phyloP scores from a whole-genome alignment of 768 basidiomycete genomes.

The Roridomyces roridus region DNA sequence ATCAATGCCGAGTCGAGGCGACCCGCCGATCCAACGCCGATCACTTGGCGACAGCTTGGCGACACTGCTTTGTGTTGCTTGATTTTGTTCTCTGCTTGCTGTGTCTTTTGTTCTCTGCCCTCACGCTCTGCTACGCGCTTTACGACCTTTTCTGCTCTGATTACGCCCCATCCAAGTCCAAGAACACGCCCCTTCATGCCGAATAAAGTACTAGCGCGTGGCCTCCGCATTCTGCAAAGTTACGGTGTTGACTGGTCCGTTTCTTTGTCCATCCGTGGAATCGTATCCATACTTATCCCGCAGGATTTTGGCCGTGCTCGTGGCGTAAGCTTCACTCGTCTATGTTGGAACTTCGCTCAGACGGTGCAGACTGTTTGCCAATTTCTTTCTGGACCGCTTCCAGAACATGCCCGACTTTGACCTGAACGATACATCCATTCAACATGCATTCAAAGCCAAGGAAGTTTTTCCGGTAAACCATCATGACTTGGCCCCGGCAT shows the following conservation, averaged over 20 bases:
- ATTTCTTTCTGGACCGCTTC: slow-evolving; percentile 29
- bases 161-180: neutral
- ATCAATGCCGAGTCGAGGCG: too few relatives aligned
- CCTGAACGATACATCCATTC: slow-evolving; percentile 29
- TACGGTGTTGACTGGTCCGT: slow-evolving; percentile 26
- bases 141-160: neutral
- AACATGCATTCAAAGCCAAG: slow-evolving; percentile 21
- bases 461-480: slow-evolving; percentile 27
- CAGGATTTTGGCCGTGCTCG: slow-evolving; percentile 8
- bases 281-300: neutral
- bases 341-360: neutral
- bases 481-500: too few relatives aligned
- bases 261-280: neutral
- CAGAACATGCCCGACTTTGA: slow-evolving; percentile 30
- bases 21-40: too few relatives aligned
- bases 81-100: too few relatives aligned
- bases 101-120: neutral
- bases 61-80: too few relatives aligned
- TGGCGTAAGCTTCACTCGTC: neutral
- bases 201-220: slow-evolving; percentile 8
- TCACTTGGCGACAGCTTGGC: too few relatives aligned
- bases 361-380: slow-evolving; percentile 22
- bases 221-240: slow-evolving; percentile 20
- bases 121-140: neutral
- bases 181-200: slow-evolving; percentile 5